Evolutionary conservation across 1,139 yeast species (phyloP).

Genomic region (Pichia sp.): DNA sequence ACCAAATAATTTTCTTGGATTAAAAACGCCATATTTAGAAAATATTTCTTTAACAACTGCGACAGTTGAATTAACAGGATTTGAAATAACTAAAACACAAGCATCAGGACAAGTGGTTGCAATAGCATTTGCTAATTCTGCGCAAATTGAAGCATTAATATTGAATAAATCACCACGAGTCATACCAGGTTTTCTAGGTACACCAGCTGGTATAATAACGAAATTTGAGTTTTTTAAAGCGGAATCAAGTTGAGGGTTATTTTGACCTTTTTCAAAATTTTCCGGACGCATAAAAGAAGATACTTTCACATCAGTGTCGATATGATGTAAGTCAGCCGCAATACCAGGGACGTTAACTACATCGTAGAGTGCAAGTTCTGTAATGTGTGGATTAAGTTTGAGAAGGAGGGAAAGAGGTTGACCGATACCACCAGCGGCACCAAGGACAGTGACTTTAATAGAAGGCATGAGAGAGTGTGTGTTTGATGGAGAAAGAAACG

Average conservation of each 20-base stretch:
- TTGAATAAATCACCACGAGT: constrained; percentile 92
- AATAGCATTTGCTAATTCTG: constrained; percentile 74
- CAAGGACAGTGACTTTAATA: constrained; percentile 60
- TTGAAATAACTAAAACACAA: constrained; percentile 72
- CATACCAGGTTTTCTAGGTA: constrained; percentile 98
- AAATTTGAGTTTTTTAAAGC: constrained; percentile 71
- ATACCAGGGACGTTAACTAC: constrained; percentile 90
- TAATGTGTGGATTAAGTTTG: constrained; percentile 56
- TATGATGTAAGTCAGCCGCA: constrained; percentile 85
- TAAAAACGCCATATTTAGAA: constrained; percentile 66
- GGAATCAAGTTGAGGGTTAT: too few species aligned
- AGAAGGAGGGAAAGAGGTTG: constrained; percentile 85
- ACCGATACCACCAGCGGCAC: constrained; percentile 89
- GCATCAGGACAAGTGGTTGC: constrained; percentile 73
- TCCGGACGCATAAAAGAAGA: constrained; percentile 59
- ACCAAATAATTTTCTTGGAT: constrained; percentile 81
- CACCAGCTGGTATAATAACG: constrained; percentile 91
- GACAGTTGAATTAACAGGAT: constrained; percentile 94
- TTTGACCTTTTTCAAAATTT: constrained; percentile 37
- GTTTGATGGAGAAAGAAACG: neutral
- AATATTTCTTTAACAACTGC: constrained; percentile 87
- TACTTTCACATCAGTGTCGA: constrained; percentile 74
- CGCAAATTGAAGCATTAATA: constrained; percentile 87
- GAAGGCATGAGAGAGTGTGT: neutral
- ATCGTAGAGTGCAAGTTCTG: constrained; percentile 75